Conservation (phyloP, 2,329 filamentous ascomycete species). For the Biscogniauxia mediterranea region DNA sequence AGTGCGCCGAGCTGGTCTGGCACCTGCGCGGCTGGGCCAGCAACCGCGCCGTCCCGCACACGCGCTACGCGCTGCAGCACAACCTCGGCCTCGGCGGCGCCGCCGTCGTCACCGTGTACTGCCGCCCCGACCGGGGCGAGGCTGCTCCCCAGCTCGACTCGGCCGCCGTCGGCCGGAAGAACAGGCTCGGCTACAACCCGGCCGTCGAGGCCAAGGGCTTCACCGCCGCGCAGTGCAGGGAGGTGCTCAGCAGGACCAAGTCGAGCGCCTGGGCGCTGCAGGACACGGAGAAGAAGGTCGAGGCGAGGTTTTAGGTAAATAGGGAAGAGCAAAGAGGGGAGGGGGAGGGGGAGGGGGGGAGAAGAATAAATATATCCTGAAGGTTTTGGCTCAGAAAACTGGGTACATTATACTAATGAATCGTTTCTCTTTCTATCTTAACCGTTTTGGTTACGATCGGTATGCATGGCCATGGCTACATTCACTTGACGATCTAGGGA, state of each 20-base stretch:
- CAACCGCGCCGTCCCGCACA: slow-evolving; percentile 71
- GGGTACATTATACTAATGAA: background rate
- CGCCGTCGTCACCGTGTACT: slow-evolving; percentile 86
- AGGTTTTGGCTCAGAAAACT: background rate
- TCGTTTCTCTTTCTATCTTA: no score
- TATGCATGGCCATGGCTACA: background rate
- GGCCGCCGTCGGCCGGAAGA: slow-evolving; percentile 62
- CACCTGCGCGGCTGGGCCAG: slow-evolving; percentile 95
- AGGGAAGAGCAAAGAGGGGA: background rate
- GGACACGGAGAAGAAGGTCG: slow-evolving; percentile 72
- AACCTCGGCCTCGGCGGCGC: slow-evolving; percentile 91
- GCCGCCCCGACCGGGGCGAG: slow-evolving; percentile 71
- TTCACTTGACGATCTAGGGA: no score
- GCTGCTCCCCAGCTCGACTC: slow-evolving; percentile 62
- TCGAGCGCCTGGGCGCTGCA: slow-evolving; percentile 73
- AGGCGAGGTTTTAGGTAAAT: slow-evolving; percentile 58
- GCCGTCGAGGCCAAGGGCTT: slow-evolving; percentile 88
- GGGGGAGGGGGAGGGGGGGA: background rate
- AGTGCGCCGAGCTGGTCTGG: slow-evolving; percentile 94
- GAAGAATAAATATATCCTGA: background rate
- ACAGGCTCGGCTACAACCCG: slow-evolving; percentile 83
- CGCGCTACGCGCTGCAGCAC: slow-evolving; percentile 78
- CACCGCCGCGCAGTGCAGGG: slow-evolving; percentile 69
- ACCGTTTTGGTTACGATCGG: background rate
- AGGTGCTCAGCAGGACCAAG: slow-evolving; percentile 66